Conservation (phyloP, 805 yeast genomes). For the Wickerhamomyces strasburgensis region DNA sequence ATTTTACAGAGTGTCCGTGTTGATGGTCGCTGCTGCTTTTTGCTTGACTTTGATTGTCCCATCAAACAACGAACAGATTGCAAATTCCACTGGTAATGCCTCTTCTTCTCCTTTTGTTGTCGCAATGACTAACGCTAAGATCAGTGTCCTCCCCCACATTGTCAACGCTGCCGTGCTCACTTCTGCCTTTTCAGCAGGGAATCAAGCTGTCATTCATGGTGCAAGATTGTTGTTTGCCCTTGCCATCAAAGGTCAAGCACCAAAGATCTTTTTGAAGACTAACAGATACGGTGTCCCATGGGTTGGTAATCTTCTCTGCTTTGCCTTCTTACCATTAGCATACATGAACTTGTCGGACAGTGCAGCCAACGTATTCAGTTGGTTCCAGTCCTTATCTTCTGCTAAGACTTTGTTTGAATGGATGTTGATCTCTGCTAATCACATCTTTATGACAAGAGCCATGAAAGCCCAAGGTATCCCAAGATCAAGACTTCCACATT, state of each 20-base stretch:
- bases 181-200: conserved; percentile 37
- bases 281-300: conserved; percentile 32
- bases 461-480: conserved; percentile 34
- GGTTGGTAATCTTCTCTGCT: conserved; percentile 26
- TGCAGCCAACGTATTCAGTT: conserved; percentile 30
- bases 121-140: conserved; percentile 43
- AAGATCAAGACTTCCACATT: conserved; percentile 19
- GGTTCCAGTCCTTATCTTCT: conserved; percentile 33
- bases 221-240: conserved; percentile 33
- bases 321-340: conserved; percentile 34
- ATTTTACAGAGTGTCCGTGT: conserved; percentile 27
- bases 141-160: conserved; percentile 32
- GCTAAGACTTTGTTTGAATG: conserved; percentile 29
- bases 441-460: conserved; percentile 30
- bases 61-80: conserved; percentile 26
- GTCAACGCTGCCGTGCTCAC: conserved; percentile 36
- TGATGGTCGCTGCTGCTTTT: conserved; percentile 30
- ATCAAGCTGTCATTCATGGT: conserved; percentile 26
- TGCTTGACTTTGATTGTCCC: conserved; percentile 32
- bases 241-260: conserved; percentile 36
- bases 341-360: conserved; percentile 27
- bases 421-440: conserved; percentile 30
- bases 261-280: conserved; percentile 29
- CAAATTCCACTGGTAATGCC: conserved; percentile 28
- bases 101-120: conserved; percentile 37